phyloP scores from a whole-genome alignment of 345 rosid genomes.

The Brassica incana region DNA sequence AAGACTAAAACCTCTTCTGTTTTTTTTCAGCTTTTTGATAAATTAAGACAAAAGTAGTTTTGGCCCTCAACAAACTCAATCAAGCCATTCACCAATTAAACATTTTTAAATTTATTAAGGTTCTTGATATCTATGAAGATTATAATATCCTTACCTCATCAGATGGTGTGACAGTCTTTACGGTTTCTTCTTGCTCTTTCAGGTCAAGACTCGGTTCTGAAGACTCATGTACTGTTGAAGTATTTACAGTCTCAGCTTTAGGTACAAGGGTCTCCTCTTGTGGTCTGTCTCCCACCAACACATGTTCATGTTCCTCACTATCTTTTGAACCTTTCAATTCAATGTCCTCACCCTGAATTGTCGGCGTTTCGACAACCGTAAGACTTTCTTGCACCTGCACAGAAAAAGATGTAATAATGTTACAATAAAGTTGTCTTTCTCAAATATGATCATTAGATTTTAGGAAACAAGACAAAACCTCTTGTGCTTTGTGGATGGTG shows the following conservation, averaged over 20 bases:
- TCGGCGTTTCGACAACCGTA: neutral
- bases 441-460: neutral
- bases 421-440: neutral
- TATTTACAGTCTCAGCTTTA: neutral
- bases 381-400: slow-evolving; percentile 11
- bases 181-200: slow-evolving; percentile 25
- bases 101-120: neutral
- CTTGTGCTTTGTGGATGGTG: neutral
- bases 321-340: neutral
- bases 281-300: slow-evolving; percentile 22
- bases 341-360: neutral
- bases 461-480: slow-evolving; percentile 5
- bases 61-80: neutral
- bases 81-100: neutral
- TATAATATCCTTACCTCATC: slow-evolving; percentile 44
- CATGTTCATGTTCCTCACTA: neutral
- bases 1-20: slow-evolving; percentile 5
- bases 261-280: neutral
- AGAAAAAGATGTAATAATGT: neutral
- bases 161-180: slow-evolving; percentile 34
- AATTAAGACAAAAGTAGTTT: slow-evolving; percentile 14
- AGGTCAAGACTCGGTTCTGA: neutral
- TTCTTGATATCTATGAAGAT: neutral
- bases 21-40: neutral
- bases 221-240: neutral